These are phyloP conservation scores for Firmiana major DNA, from an alignment of 345 rosid species.

Conservation along the genomic window DNA sequence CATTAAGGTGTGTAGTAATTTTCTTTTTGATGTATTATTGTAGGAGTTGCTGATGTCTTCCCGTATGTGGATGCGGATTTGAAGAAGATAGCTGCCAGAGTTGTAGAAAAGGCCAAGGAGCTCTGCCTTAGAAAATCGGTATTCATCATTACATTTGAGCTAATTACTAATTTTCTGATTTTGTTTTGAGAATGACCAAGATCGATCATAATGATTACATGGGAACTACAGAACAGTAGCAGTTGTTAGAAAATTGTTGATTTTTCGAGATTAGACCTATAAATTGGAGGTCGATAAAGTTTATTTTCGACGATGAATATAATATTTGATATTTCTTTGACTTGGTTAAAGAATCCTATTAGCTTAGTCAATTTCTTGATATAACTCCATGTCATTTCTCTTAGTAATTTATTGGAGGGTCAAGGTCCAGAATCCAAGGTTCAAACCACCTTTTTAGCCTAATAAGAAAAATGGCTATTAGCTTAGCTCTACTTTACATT, in stretches of 20 bases:
- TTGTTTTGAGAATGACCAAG: background rate
- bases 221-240: background rate
- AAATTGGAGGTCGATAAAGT: background rate
- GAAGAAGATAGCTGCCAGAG: conserved; percentile 62
- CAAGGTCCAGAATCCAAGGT: background rate
- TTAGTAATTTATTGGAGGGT: background rate
- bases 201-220: background rate
- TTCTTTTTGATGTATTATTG: background rate
- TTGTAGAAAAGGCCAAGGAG: conserved; percentile 62
- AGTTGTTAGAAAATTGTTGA: background rate
- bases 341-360: background rate
- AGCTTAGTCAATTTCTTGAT: background rate
- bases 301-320: background rate
- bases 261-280: background rate
- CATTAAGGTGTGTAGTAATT: background rate
- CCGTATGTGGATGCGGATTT: conserved; percentile 71
- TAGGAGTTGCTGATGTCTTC: conserved; percentile 73
- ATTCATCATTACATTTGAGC: background rate
- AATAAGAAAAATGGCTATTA: background rate
- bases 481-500: background rate
- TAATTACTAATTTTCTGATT: background rate
- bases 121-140: conserved; percentile 60
- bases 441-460: background rate
- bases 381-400: background rate
- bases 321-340: background rate